Conservation (phyloP, 2,329 filamentous ascomycete species). For the Aspergillus sp. region DNA sequence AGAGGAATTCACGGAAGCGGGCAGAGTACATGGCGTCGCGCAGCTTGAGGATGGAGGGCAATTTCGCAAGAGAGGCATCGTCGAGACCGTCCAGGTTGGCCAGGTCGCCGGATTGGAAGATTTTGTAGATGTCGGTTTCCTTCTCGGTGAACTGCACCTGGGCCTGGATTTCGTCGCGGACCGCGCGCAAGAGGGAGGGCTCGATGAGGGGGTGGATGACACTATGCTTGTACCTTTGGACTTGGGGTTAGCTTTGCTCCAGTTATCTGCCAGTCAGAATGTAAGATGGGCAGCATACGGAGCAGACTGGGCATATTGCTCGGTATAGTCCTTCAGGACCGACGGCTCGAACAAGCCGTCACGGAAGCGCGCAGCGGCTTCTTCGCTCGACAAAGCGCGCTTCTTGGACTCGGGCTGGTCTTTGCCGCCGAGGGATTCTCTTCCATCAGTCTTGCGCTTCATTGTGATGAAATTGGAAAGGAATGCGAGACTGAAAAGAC, state of each 20-base stretch:
- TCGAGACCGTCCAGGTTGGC: constrained; percentile 95
- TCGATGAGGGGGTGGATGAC: constrained; percentile 83
- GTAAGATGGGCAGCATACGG: constrained; percentile 37
- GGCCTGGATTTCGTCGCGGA: constrained; percentile 83
- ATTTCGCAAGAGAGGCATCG: constrained; percentile 76
- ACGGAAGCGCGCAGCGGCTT: constrained; percentile 44
- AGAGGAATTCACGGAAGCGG: constrained; percentile 84
- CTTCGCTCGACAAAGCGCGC: constrained; percentile 41
- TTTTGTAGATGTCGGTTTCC: constrained; percentile 99
- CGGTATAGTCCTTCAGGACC: constrained; percentile 46
- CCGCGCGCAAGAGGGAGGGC: constrained; percentile 76
- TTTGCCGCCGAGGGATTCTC: constrained; percentile 33
- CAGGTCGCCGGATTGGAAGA: constrained; percentile 96
- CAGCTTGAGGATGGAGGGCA: constrained; percentile 88
- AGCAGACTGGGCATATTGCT: constrained; percentile 43
- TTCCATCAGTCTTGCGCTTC: constrained; percentile 48
- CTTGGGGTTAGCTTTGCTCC: constrained; percentile 6
- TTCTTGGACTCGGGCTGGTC: constrained; percentile 41
- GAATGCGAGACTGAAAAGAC: not conserved
- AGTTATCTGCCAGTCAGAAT: not conserved
- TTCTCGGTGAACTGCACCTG: constrained; percentile 97
- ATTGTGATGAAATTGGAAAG: constrained; percentile 26
- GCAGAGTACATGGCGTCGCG: constrained; percentile 92
- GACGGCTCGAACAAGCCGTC: constrained; percentile 46
- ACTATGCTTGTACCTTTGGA: constrained; percentile 76